phyloP scores from a whole-genome alignment of 139 green algal genomes.

The Pleodorina starrii region DNA sequence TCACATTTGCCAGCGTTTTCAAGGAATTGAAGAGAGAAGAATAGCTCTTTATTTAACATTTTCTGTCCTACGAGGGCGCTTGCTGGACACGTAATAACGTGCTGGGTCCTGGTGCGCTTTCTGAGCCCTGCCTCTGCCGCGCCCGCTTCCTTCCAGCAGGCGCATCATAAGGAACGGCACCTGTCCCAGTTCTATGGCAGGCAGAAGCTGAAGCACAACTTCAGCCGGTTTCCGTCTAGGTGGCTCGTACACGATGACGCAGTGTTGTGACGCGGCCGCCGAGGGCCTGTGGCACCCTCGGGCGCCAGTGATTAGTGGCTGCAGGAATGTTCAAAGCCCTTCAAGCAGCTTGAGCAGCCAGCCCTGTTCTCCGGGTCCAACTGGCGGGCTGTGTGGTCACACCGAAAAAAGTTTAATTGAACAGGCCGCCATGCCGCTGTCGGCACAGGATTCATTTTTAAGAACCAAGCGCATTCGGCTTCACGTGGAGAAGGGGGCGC shows the following conservation, averaged over 20 bases:
- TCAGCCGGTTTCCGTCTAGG: background rate
- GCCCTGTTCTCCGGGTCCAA: background rate
- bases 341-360: slow-evolving; percentile 16
- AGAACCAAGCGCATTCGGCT: background rate
- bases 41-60: background rate
- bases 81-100: background rate
- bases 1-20: background rate
- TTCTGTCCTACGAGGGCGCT: background rate
- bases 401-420: background rate
- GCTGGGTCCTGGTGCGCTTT: background rate
- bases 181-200: background rate
- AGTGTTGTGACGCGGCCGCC: background rate
- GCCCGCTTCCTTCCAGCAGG: background rate
- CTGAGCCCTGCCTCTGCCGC: background rate
- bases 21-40: background rate
- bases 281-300: background rate
- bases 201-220: background rate
- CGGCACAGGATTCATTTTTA: background rate
- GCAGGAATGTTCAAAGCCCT: background rate
- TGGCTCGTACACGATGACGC: slow-evolving; percentile 26
- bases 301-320: background rate
- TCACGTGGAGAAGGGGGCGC: background rate
- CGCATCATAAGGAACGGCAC: background rate
- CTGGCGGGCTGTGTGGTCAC: background rate
- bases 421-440: background rate